Percentiles rank a stretch among this genome's conserved stretches.
phyloP scores from a whole-genome alignment of 352 stramenopile species.

The Phytophthora niederhauseri region DNA sequence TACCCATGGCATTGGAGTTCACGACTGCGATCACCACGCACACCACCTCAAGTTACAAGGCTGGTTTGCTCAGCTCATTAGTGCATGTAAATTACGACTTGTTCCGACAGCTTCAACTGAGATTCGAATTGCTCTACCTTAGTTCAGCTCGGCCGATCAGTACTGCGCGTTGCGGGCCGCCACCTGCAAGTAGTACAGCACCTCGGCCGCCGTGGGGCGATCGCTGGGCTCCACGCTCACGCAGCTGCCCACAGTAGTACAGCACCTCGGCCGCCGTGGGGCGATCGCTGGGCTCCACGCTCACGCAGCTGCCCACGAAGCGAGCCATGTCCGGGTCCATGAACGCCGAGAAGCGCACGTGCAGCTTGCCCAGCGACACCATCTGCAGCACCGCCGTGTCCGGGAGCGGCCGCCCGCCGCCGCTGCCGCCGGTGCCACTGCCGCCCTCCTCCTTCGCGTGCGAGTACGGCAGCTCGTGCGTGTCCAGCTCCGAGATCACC shows the following conservation, averaged over 20 bases:
- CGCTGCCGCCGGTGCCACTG: no score
- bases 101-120: no score
- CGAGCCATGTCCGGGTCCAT: not conserved
- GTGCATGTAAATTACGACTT: no score
- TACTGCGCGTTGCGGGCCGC: no score
- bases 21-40: no score
- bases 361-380: conserved; percentile 13
- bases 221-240: conserved; percentile 14
- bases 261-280: conserved; percentile 14
- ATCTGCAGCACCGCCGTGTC: conserved; percentile 16
- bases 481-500: conserved; percentile 5
- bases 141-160: no score
- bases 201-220: conserved; percentile 12
- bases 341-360: conserved; percentile 1
- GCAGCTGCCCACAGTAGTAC: conserved; percentile 11
- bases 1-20: no score
- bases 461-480: conserved; percentile 11
- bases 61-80: no score
- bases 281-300: conserved; percentile 9
- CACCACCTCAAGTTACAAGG: no score
- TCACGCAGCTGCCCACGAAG: conserved; percentile 17
- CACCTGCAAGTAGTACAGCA: conserved; percentile 11
- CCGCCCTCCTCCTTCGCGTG: conserved; percentile 6
- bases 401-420: no score
- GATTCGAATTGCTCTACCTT: no score